phyloP scores from a whole-genome alignment of 129 eudicot genomes.

The Kitagawia praeruptora region DNA sequence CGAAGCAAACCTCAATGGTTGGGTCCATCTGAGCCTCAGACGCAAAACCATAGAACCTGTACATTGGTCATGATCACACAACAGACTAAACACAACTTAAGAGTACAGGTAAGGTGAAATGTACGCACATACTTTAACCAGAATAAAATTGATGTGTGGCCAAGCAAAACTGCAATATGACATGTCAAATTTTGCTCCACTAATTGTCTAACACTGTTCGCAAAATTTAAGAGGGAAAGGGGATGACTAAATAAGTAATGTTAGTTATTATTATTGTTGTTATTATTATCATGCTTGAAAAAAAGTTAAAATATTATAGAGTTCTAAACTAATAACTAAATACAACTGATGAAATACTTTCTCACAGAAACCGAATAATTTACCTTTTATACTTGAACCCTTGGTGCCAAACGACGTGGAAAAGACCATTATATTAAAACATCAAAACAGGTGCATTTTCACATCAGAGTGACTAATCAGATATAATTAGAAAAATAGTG shows the following conservation, averaged over 20 bases:
- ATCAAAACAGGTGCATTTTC: not conserved
- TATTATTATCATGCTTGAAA: not conserved
- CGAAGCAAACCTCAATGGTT: slow-evolving; percentile 61
- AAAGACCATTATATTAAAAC: not conserved
- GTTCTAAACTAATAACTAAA: not conserved
- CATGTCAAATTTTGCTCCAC: not conserved
- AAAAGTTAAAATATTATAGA: not conserved
- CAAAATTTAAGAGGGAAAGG: not conserved
- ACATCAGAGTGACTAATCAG: not conserved
- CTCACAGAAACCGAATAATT: not conserved
- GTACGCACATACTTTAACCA: not conserved
- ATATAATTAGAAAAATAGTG: not conserved
- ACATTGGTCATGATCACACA: slow-evolving; percentile 14
- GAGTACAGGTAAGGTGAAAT: not conserved
- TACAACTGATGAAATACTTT: not conserved
- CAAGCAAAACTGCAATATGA: not conserved
- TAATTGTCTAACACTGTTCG: not conserved
- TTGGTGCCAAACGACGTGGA: not conserved
- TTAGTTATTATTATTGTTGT: too few relatives aligned
- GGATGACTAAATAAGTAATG: not conserved
- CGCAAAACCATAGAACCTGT: slow-evolving; percentile 94
- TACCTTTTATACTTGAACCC: not conserved
- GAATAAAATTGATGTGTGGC: not conserved
- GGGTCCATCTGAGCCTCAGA: slow-evolving; percentile 99
- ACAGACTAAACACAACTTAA: not conserved